Base-by-base conservation (phyloP, 2,329 filamentous ascomycete species). In the Talaromyces sp. region DNA sequence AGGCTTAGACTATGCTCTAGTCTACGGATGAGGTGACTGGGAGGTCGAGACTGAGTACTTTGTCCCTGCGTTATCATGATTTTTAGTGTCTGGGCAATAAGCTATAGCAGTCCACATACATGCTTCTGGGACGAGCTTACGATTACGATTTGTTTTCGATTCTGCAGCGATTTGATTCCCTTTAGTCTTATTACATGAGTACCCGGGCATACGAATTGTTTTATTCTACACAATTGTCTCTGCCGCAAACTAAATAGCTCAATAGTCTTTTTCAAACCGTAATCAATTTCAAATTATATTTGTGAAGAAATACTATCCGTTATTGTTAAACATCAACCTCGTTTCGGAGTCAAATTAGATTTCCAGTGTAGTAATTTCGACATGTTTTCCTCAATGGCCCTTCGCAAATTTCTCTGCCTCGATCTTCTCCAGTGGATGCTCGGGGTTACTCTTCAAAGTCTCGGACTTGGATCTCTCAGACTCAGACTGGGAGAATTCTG, bases 361-460 rank as follows among this genome's bases (percentile, higher is more conserved):
- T n/a, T n/a, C 7, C 14, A 37, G 2, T 36, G 5, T 33, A n/a
- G 24, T 4, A 22, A 13, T 35, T 35, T 11, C 4, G 32, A 35
- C 4, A 13, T 14, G 32, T 4, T 11, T 13, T 6, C 4, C 7
- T 19, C 19, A 17, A 19, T 13, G 16, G 10, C 24, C 29, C 37
- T 49, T 49, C 17, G 10, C 24, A 49, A 57, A 71, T 62, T 75
- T 77, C 42, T 56, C 64, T 39, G 63, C 68, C 62, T 72, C 71
- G 35, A 68, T 60, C 44, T 73, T 66, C 52, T 75, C 74, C 24
- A 77, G 57, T 24, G 62, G 61, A 61, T 75, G 74, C 44, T 64
- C 69, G 0, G 76, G 76, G 61, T 78, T 78, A 64, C 75, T 77
- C 51, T 57, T 22, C 50, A 78, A 44, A 11, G 47, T 52, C 6